Percentiles rank a stretch among this genome's conserved stretches.
These are phyloP conservation scores for Scleroderma citrinum DNA, from an alignment of 768 basidiomycete species.

Conservation along the genomic window DNA sequence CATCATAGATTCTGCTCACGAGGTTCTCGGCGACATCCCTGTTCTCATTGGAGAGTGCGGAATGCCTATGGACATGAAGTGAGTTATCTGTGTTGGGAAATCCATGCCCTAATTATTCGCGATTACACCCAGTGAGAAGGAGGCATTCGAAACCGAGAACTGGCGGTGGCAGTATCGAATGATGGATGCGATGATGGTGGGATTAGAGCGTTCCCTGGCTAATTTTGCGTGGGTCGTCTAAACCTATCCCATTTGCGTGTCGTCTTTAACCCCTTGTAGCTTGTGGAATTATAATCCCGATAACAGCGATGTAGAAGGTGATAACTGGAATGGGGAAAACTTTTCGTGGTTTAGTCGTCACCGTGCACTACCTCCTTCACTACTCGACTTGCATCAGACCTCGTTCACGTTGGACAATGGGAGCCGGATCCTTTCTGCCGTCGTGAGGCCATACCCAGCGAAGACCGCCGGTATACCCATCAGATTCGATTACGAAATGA, in stretches of 20 bases:
- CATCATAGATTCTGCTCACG: conserved; percentile 63
- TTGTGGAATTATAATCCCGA: conserved; percentile 93
- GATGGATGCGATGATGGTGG: conserved; percentile 93
- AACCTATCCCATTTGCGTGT: neutral
- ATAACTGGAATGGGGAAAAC: conserved; percentile 95
- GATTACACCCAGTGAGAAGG: conserved; percentile 44
- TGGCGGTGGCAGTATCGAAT: conserved; percentile 82
- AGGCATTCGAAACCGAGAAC: conserved; percentile 66
- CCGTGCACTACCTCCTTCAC: conserved; percentile 49
- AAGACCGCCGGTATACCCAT: conserved; percentile 85
- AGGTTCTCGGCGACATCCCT: conserved; percentile 73
- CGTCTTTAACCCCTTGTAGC: conserved; percentile 32
- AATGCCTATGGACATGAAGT: conserved; percentile 98
- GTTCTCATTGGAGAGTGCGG: conserved; percentile 91
- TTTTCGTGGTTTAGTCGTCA: conserved; percentile 86
- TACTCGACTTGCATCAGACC: conserved; percentile 54
- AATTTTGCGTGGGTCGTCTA: conserved; percentile 72
- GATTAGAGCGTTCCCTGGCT: conserved; percentile 65
- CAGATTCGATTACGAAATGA: conserved; percentile 71
- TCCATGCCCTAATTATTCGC: neutral
- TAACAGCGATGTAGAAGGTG: conserved; percentile 74
- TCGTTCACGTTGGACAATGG: conserved; percentile 78
- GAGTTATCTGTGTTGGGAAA: conserved; percentile 20
- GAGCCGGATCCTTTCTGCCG: conserved; percentile 63
- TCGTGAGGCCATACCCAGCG: conserved; percentile 88